phyloP scores from a whole-genome alignment of 1,284 basidiomycete genomes.

The Ustilago bromivora region DNA sequence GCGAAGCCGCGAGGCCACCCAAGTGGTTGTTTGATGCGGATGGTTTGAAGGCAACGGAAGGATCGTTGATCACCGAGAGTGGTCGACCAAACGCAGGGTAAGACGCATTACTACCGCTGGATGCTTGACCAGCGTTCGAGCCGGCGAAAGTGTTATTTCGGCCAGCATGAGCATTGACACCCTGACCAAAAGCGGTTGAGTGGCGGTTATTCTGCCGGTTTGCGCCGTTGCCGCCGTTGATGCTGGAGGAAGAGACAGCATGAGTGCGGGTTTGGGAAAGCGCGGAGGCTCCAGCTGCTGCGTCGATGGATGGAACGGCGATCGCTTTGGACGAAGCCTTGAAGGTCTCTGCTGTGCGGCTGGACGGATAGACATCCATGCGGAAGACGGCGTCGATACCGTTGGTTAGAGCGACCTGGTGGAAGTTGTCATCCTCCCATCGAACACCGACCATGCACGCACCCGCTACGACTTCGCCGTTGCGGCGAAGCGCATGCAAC shows the following conservation, averaged over 20 bases:
- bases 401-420: slow-evolving; percentile 50
- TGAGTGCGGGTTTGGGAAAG: slow-evolving; percentile 13
- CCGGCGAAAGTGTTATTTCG: slow-evolving; percentile 12
- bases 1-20: slow-evolving; percentile 33
- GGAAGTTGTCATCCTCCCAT: slow-evolving; percentile 61
- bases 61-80: slow-evolving; percentile 47
- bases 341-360: slow-evolving; percentile 35
- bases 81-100: slow-evolving; percentile 47
- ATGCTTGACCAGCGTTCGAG: slow-evolving; percentile 1
- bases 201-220: slow-evolving; percentile 23
- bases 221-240: background rate
- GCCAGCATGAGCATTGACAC: slow-evolving; percentile 12
- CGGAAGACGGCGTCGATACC: slow-evolving; percentile 59
- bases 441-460: slow-evolving; percentile 59
- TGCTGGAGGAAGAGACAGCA: slow-evolving; percentile 6
- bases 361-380: slow-evolving; percentile 47
- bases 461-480: slow-evolving; percentile 53
- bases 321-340: slow-evolving; percentile 38
- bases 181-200: slow-evolving; percentile 31
- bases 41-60: slow-evolving; percentile 37
- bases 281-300: slow-evolving; percentile 17
- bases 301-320: slow-evolving; percentile 31
- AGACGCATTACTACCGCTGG: slow-evolving; percentile 9
- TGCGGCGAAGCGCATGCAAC: slow-evolving; percentile 55
- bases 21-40: slow-evolving; percentile 34